These are phyloP conservation scores for Yamadazyma sp. DNA, from an alignment of 805 yeast species.

Conservation along the genomic window DNA sequence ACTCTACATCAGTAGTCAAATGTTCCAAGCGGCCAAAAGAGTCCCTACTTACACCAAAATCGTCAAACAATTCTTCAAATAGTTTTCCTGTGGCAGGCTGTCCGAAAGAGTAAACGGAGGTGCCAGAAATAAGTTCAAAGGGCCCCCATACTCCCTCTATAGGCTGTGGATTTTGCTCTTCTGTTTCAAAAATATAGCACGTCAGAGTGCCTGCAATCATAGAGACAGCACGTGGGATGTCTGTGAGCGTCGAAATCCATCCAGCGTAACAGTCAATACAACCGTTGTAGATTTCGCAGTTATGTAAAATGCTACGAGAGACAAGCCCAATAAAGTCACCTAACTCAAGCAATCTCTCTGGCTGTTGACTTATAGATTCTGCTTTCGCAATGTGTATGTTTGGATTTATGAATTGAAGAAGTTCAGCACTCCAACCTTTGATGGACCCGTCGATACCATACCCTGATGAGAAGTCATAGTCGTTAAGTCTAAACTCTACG, in stretches of 20 bases:
- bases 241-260: conserved; percentile 40
- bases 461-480: conserved; percentile 4
- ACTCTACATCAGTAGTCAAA: conserved; percentile 23
- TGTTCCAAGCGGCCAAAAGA: conserved; percentile 21
- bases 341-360: conserved; percentile 12
- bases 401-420: conserved; percentile 21
- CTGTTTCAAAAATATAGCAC: conserved; percentile 41
- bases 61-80: conserved; percentile 46
- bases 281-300: conserved; percentile 40
- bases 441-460: conserved; percentile 57
- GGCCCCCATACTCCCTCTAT: conserved; percentile 63
- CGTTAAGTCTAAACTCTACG: conserved; percentile 9
- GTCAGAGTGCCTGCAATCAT: conserved; percentile 67
- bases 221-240: conserved; percentile 31
- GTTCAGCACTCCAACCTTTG: conserved; percentile 48
- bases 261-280: conserved; percentile 63
- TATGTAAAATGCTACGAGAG: conserved; percentile 2
- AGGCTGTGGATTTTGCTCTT: conserved; percentile 24
- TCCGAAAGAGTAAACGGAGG: conserved; percentile 50
- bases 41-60: conserved; percentile 15
- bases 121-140: conserved; percentile 23
- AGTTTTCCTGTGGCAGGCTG: conserved; percentile 59
- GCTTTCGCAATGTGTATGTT: conserved; percentile 21
- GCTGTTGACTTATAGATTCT: conserved; percentile 16
- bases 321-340: conserved; percentile 23